These are phyloP conservation scores for Aureobasidium sp. DNA, from an alignment of 2,329 filamentous ascomycete species.

Conservation along the genomic window DNA sequence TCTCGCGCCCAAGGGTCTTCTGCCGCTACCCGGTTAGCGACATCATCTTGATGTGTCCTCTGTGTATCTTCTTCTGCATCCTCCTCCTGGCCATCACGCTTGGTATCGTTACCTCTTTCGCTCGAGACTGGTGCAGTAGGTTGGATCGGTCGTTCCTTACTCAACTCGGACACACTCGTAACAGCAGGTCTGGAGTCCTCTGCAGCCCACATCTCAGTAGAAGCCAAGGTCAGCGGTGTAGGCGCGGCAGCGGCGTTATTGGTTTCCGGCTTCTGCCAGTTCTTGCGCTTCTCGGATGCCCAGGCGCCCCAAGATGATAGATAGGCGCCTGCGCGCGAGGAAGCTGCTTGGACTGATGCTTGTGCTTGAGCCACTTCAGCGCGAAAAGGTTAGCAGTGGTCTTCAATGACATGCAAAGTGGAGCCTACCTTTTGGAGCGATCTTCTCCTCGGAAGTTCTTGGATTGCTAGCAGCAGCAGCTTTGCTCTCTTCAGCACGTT, in stretches of 20 bases:
- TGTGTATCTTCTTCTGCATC: neutral
- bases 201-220: neutral
- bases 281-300: constrained; percentile 68
- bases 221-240: neutral
- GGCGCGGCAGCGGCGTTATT: neutral
- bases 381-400: constrained; percentile 17
- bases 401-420: neutral
- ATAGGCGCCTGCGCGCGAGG: constrained; percentile 54
- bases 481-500: constrained; percentile 51
- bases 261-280: constrained; percentile 8
- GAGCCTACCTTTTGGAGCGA: neutral
- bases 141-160: neutral
- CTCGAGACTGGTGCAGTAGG: neutral
- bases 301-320: constrained; percentile 57
- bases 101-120: neutral
- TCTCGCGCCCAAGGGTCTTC: constrained; percentile 1
- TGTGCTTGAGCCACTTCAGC: constrained; percentile 48
- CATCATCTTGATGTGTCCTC: neutral
- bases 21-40: neutral
- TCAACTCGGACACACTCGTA: neutral
- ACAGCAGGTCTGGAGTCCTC: neutral
- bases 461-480: constrained; percentile 24
- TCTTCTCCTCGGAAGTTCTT: constrained; percentile 17
- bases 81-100: neutral
- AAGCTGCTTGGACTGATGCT: constrained; percentile 47